phyloP scores from a whole-genome alignment of 2,329 filamentous ascomycete genomes.

The Alternaria brassicae region DNA sequence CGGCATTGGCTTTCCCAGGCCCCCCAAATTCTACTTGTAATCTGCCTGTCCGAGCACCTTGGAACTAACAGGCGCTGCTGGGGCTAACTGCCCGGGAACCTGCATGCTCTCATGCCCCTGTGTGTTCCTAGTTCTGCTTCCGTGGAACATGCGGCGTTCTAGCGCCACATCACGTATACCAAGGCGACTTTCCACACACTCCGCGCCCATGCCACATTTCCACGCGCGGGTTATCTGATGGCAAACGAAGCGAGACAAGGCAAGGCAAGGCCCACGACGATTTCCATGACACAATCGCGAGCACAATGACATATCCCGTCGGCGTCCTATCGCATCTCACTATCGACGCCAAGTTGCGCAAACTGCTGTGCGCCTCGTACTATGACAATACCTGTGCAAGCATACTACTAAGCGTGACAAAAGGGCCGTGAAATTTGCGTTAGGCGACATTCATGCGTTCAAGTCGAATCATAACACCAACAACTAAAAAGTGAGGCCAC shows the following conservation, averaged over 20 bases:
- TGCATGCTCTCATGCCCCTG: slow-evolving; percentile 1
- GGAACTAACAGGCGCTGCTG: slow-evolving; percentile 1
- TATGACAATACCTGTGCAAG: not conserved
- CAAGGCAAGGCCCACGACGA: not conserved
- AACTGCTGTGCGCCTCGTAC: not conserved
- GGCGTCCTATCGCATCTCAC: not conserved
- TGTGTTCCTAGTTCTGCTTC: not conserved
- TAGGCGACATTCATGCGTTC: no score
- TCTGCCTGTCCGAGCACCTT: slow-evolving; percentile 2
- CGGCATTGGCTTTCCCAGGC: not conserved
- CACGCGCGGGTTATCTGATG: not conserved
- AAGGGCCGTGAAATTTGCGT: not conserved
- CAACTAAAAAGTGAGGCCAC: not conserved
- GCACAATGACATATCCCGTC: not conserved
- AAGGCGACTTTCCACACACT: not conserved
- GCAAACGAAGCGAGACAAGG: not conserved
- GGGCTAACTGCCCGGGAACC: slow-evolving; percentile 3
- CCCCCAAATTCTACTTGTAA: not conserved
- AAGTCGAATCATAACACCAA: no score
- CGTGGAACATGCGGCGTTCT: slow-evolving; percentile 1
- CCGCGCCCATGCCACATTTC: not conserved
- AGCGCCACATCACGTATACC: slow-evolving; percentile 8
- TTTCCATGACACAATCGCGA: not conserved
- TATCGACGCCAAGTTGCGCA: not conserved
- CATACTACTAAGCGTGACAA: not conserved